These are phyloP conservation scores for Calonectria ilicicola DNA, from an alignment of 2,329 filamentous ascomycete genomes.

Conservation along the genomic window DNA sequence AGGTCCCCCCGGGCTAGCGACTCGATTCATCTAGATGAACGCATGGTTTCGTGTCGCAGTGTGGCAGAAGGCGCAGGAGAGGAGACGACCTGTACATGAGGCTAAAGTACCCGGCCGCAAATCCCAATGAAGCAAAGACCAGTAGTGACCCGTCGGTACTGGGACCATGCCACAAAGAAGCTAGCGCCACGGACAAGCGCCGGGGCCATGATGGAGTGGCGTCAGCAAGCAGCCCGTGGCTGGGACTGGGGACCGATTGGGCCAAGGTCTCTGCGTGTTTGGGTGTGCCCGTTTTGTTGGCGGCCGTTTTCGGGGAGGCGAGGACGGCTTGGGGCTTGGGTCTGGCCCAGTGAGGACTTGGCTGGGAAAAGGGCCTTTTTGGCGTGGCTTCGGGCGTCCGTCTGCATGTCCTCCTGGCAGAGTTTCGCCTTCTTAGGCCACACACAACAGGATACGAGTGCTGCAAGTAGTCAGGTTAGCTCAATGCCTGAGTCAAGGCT, in stretches of 20 bases:
- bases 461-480: neutral
- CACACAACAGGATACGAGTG: neutral
- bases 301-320: slow-evolving; percentile 8
- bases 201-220: slow-evolving; percentile 18
- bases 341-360: neutral
- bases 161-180: neutral
- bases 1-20: neutral
- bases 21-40: slow-evolving; percentile 8
- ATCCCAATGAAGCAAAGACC: slow-evolving; percentile 22
- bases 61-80: neutral
- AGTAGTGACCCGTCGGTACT: slow-evolving; percentile 5
- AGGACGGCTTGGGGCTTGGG: neutral
- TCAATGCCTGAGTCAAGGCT: neutral
- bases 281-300: slow-evolving; percentile 14
- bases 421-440: neutral
- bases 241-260: slow-evolving; percentile 6
- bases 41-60: slow-evolving; percentile 12
- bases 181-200: slow-evolving; percentile 8
- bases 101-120: slow-evolving; percentile 20
- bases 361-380: neutral
- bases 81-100: slow-evolving; percentile 14
- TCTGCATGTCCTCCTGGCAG: neutral
- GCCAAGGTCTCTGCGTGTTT: neutral
- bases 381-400: neutral
- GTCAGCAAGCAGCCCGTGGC: slow-evolving; percentile 16